A percentile compares a stretch with the other conserved stretches of the same genome.
Conservation (phyloP, 352 stramenopile genomes). For the Phytopythium sindhum region DNA sequence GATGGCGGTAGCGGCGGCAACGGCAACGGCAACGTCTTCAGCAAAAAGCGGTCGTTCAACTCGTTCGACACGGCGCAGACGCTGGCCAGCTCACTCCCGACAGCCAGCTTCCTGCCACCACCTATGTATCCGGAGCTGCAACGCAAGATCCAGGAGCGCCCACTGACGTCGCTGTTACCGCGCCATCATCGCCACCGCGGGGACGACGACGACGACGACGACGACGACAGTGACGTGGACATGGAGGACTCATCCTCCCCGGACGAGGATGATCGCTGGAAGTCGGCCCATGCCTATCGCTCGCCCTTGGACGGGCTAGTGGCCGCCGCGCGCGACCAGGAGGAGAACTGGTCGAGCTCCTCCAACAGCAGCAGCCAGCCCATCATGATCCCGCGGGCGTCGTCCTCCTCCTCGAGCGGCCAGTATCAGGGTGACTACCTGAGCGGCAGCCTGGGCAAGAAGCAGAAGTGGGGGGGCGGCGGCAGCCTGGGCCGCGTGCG, state of each 20-base stretch:
- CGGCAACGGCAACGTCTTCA: constrained; percentile 7
- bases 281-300: constrained; percentile 38
- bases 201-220: constrained; percentile 32
- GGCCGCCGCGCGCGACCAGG: constrained; percentile 37
- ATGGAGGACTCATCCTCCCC: constrained; percentile 32
- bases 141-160: constrained; percentile 55
- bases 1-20: too few species aligned
- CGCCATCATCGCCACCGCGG: constrained; percentile 22
- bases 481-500: constrained; percentile 59
- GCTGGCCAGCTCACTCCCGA: constrained; percentile 50
- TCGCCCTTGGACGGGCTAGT: constrained; percentile 71
- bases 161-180: constrained; percentile 74
- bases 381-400: constrained; percentile 60
- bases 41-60: constrained; percentile 54
- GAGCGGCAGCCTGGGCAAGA: constrained; percentile 33
- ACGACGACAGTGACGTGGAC: constrained; percentile 50
- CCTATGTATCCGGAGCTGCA: constrained; percentile 36
- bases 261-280: constrained; percentile 47
- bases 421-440: constrained; percentile 15
- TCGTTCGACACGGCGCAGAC: constrained; percentile 22
- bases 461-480: constrained; percentile 31
- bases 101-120: constrained; percentile 41
- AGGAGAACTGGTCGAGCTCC: constrained; percentile 37
- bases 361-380: constrained; percentile 26
- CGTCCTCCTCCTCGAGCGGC: constrained; percentile 17